Evolutionary conservation across 768 basidiomycete species (phyloP).

Genomic region (Tulasnella sp.): DNA sequence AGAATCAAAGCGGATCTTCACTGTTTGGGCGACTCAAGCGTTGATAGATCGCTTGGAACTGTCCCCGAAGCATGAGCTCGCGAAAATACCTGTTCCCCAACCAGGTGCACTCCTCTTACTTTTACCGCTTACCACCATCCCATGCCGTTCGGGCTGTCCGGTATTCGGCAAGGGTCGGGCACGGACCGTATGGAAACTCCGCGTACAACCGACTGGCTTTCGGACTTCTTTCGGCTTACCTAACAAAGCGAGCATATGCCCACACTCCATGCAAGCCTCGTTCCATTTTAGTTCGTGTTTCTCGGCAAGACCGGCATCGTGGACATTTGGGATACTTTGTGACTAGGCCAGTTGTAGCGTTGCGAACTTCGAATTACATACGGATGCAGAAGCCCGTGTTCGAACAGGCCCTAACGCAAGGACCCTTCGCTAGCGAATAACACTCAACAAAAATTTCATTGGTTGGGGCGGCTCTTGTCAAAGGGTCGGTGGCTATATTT

Average conservation of each 20-base stretch:
- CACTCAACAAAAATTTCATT: not conserved
- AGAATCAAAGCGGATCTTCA: constrained; percentile 8
- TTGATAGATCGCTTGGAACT: not conserved
- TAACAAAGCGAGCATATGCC: constrained; percentile 6
- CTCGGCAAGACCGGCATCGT: constrained; percentile 3
- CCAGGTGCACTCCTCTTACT: not conserved
- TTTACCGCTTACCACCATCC: not conserved
- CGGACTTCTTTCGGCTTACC: constrained; percentile 21
- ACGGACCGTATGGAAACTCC: not conserved
- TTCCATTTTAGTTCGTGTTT: not conserved
- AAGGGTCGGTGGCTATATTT: constrained; percentile 7
- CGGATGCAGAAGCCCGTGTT: not conserved
- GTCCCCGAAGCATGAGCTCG: not conserved
- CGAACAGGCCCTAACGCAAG: not conserved
- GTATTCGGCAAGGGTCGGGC: constrained; percentile 6
- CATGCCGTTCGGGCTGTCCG: not conserved
- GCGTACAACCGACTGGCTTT: constrained; percentile 15
- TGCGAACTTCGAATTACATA: not conserved
- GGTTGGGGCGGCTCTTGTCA: not conserved
- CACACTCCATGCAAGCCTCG: not conserved
- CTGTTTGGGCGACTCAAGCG: not conserved
- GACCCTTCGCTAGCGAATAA: constrained; percentile 19
- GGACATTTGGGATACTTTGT: not conserved
- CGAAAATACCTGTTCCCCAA: not conserved
- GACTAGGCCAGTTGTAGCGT: constrained; percentile 1